phyloP scores from a whole-genome alignment of 805 yeast genomes.

The Myxozyma melibiosi region DNA sequence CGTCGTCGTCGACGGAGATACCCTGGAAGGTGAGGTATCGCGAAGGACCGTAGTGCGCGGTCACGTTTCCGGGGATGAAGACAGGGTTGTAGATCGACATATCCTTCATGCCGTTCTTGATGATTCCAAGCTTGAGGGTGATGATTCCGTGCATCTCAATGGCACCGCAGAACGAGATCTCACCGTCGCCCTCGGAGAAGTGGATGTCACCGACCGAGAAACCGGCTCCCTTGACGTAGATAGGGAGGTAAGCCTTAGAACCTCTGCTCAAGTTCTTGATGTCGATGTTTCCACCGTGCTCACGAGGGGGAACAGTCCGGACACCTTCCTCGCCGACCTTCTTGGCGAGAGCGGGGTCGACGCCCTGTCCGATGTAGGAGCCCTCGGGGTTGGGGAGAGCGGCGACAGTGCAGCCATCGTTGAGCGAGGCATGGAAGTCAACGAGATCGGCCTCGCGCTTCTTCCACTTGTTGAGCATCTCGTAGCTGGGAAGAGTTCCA shows the following conservation, averaged over 20 bases:
- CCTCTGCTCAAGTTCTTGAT: conserved; percentile 54
- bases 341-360: conserved; percentile 41
- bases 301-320: conserved; percentile 52
- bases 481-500: conserved; percentile 53
- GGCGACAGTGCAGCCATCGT: conserved; percentile 42
- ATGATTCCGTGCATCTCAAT: conserved; percentile 56
- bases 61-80: conserved; percentile 53
- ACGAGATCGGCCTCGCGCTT: conserved; percentile 47
- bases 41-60: conserved; percentile 52
- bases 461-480: conserved; percentile 51
- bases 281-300: conserved; percentile 58
- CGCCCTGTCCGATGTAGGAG: conserved; percentile 48
- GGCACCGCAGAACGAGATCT: conserved; percentile 57
- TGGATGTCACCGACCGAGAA: conserved; percentile 54
- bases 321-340: conserved; percentile 49
- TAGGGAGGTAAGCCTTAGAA: conserved; percentile 53
- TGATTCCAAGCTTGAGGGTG: conserved; percentile 47
- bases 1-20: conserved; percentile 53
- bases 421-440: conserved; percentile 36
- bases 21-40: conserved; percentile 57
- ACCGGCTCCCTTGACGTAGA: conserved; percentile 52
- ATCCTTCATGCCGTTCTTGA: conserved; percentile 49
- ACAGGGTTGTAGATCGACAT: conserved; percentile 51
- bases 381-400: conserved; percentile 46
- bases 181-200: conserved; percentile 61